Base-by-base conservation (phyloP, 139 green algal species). In the Haematococcus lacustris region DNA sequence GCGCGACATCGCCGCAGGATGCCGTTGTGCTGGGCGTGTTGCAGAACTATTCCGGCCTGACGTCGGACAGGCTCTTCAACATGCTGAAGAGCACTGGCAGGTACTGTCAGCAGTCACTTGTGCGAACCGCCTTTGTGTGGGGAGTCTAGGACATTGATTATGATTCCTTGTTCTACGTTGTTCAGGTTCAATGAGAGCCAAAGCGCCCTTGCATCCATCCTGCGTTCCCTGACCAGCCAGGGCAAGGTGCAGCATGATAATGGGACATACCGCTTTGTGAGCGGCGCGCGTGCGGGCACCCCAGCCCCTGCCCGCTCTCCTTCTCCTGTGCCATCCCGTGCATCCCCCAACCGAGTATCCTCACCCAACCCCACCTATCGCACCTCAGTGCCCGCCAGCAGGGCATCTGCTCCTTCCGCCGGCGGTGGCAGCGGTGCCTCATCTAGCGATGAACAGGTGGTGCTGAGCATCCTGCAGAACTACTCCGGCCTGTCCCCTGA, bases 181-280 rank as follows among this genome's bases (percentile, higher is more conserved):
- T 51, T 35, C 63, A 69, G 63, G 35, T 69, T 69, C 63, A 69
- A 69, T 21, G 63, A 69, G 63, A 69, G 38, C 63, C 63, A 69
- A 37, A 40, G 30, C 63, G 32, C 63, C 21, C 63, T 69, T 7
- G 21, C 34, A 2, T 69, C 38, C 4, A 69, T 69, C 38, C 63
- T 69, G 63, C 13, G 38, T 37, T 13, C 21, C 38, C 63, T 69
- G 35, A 5, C 37, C 13, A 13, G 37, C 63, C 63, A 69, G 63
- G 63, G 63, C 63, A 50, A 51, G 35, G 35, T 69, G 17, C 13
- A 33, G 30, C 30, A 69, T 37, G 63, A 69, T 35, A 50, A 51
- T 37, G 63, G 63, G 37, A 69, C 63, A 3, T 69, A 47, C 63
- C 63, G 63, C 63, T 69, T 51, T 35, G 25, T 51, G 35, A 66